Conservation (phyloP, 768 basidiomycete species). For the Xanthoconium purpureum region DNA sequence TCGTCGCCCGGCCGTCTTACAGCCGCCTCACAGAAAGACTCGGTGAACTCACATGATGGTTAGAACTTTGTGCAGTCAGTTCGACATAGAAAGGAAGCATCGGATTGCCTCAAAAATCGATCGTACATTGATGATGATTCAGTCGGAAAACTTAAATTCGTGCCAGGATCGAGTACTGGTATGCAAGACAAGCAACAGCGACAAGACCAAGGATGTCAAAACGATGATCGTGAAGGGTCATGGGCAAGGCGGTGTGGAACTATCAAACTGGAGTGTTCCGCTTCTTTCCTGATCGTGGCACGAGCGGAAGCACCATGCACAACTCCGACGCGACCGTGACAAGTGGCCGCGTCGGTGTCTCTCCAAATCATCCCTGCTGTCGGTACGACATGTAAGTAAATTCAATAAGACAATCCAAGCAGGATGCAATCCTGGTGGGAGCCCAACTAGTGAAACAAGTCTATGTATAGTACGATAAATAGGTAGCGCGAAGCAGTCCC, state of each 20-base stretch:
- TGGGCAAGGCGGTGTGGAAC: background rate
- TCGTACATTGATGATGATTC: too few relatives aligned
- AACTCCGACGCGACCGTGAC: too few relatives aligned
- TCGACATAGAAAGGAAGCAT: too few relatives aligned
- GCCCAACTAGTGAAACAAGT: constrained; percentile 11
- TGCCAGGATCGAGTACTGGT: too few relatives aligned
- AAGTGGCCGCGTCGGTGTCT: too few relatives aligned
- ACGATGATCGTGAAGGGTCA: background rate
- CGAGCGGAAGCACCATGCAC: too few relatives aligned
- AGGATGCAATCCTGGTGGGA: constrained; percentile 4
- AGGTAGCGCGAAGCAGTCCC: constrained; percentile 3
- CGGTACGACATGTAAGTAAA: background rate
- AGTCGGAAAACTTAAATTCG: too few relatives aligned
- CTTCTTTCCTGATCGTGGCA: background rate
- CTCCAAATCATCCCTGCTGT: background rate
- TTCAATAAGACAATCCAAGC: background rate
- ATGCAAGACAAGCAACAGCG: too few relatives aligned
- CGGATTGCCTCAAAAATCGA: too few relatives aligned
- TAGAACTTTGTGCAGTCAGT: too few relatives aligned
- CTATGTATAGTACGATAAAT: constrained; percentile 21
- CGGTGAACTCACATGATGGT: background rate
- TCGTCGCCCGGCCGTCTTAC: too few relatives aligned
- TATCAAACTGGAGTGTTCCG: background rate
- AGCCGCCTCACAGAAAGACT: background rate
- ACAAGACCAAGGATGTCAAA: background rate